Base-by-base conservation (phyloP, 495 filamentous ascomycete genomes). In the Penicillium simplicissimum region DNA sequence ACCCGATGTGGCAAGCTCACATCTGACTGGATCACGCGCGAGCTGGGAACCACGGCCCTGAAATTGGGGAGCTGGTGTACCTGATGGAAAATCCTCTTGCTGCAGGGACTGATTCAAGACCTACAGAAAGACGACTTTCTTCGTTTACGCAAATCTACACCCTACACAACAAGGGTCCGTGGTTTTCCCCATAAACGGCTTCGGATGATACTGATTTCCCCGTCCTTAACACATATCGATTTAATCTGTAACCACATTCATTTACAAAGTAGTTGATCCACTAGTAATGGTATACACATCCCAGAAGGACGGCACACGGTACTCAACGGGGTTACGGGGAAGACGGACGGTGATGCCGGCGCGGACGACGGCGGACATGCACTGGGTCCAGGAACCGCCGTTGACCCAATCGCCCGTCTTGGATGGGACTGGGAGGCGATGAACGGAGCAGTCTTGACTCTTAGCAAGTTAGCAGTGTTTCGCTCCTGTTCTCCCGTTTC, bases 401-500 rank as follows among this genome's bases (percentile, higher is more conserved):
- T 34, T 42, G 15, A 55, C 17, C 53, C 53, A 55, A 55, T 28
- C 35, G 33, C 9, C 31, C 35, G n/a, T 8, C 51, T 53, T 45
- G 3, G 42, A 45, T 23, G 42, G 10, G 42, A 10, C 8, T 5
- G 17, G n/a, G 51, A 53, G 51, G 31, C 17, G 51, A 53, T 53
- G 7, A 11, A 36, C 31, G 21, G 31, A 28, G 23, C 14, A 11
- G 31, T 14, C n/a, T 4, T 2, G 25, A 28, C 2, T 28, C 25
- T 28, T 28, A 28, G 25, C 25, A 28, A 28, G 25, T 51, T 15
- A 52, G 48, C 14, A 33, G 28, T 52, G 48, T 33, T 31, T 52
- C 8, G 8, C 14, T 52, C 19, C 23, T 52, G 6, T 34, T 68
- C 65, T 61, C 57, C 63, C 59, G 64, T 68, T 72, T 72, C 70